Percentiles rank a stretch among this genome's conserved stretches.
Conservation (phyloP, 1,284 basidiomycete genomes). For the Exobasidium rhododendri region DNA sequence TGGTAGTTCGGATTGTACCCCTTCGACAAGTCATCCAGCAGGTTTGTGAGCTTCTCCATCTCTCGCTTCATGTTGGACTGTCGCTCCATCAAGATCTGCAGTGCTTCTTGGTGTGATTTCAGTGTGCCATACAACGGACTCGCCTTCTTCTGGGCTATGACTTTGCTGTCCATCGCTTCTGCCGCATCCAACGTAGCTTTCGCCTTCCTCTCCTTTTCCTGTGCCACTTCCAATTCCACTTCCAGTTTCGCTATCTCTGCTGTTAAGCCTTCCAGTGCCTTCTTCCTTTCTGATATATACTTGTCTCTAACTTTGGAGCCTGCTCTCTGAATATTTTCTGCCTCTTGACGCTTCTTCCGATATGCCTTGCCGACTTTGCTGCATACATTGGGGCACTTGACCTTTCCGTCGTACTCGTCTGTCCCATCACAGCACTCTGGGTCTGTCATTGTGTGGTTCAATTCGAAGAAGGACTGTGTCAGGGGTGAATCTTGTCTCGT, state of each 20-base stretch:
- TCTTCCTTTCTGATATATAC: slow-evolving; percentile 74
- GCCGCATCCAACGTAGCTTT: slow-evolving; percentile 29
- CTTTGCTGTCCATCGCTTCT: slow-evolving; percentile 34
- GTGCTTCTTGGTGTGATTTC: slow-evolving; percentile 68
- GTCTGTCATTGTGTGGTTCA: slow-evolving; percentile 61
- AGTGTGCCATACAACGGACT: slow-evolving; percentile 77
- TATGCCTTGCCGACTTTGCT: slow-evolving; percentile 71
- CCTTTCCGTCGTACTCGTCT: slow-evolving; percentile 66
- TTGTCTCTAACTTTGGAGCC: slow-evolving; percentile 85
- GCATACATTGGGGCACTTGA: slow-evolving; percentile 74
- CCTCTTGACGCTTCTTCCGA: slow-evolving; percentile 66
- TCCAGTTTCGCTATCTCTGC: slow-evolving; percentile 56
- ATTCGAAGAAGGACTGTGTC: background rate
- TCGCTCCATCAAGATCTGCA: slow-evolving; percentile 71
- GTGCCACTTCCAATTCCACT: slow-evolving; percentile 65
- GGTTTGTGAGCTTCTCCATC: slow-evolving; percentile 74
- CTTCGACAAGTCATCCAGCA: slow-evolving; percentile 71
- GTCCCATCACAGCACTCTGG: slow-evolving; percentile 96
- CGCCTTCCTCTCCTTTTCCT: slow-evolving; percentile 37
- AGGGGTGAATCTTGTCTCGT: slow-evolving; percentile 14
- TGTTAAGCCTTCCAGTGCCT: slow-evolving; percentile 59
- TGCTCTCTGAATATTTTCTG: slow-evolving; percentile 74
- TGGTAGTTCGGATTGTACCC: slow-evolving; percentile 98
- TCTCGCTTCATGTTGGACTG: slow-evolving; percentile 71
- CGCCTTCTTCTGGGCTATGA: slow-evolving; percentile 64